A percentile compares a stretch with the other conserved stretches of the same genome.
phyloP scores from a whole-genome alignment of 2,329 filamentous ascomycete genomes.

The Davidsoniella australis region DNA sequence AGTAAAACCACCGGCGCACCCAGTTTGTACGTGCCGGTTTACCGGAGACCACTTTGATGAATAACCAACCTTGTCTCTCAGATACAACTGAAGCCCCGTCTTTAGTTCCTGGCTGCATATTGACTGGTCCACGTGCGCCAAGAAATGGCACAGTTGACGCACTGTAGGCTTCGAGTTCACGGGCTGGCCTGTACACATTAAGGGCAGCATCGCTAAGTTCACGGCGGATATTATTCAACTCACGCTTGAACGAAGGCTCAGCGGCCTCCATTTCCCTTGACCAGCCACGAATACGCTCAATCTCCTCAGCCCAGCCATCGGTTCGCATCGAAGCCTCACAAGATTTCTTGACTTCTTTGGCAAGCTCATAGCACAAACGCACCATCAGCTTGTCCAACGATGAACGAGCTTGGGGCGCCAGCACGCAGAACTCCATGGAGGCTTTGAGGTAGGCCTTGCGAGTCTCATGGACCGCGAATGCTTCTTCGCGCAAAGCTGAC shows the following conservation, averaged over 20 bases:
- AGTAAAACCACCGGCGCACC: constrained; percentile 88
- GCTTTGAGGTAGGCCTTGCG: constrained; percentile 80
- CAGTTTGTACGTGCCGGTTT: constrained; percentile 84
- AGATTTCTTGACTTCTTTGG: constrained; percentile 64
- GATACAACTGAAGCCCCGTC: constrained; percentile 26
- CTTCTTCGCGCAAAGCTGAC: constrained; percentile 80
- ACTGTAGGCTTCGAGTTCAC: constrained; percentile 86
- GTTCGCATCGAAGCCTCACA: constrained; percentile 50
- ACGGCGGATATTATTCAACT: constrained; percentile 61
- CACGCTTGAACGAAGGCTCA: constrained; percentile 67
- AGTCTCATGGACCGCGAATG: constrained; percentile 86
- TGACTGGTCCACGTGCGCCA: constrained; percentile 50
- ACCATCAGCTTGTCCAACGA: constrained; percentile 77
- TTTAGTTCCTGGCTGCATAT: constrained; percentile 24
- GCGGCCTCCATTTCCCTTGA: constrained; percentile 81
- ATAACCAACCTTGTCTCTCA: constrained; percentile 94
- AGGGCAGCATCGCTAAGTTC: constrained; percentile 69
- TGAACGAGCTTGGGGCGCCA: constrained; percentile 70
- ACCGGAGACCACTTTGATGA: constrained; percentile 61
- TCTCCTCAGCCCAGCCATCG: constrained; percentile 54
- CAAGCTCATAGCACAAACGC: constrained; percentile 68
- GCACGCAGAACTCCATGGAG: constrained; percentile 81
- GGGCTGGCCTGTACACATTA: constrained; percentile 55
- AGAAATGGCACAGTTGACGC: constrained; percentile 79
- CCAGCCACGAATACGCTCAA: constrained; percentile 87